Conservation (phyloP, 495 filamentous ascomycete species). For the Xylaria castorea region DNA sequence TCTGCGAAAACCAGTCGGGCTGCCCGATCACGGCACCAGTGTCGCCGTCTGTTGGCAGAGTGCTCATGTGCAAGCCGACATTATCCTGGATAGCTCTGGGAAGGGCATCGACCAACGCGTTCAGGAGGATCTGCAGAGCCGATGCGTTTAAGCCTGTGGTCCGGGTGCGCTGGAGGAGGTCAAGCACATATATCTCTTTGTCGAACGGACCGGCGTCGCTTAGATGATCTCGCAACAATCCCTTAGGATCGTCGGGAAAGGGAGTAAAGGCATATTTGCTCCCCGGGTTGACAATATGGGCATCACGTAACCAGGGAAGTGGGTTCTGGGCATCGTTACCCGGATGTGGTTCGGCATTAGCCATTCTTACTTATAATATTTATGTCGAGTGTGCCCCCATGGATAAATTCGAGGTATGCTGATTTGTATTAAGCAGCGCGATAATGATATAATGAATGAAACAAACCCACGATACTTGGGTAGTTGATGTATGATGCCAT, state of each 20-base stretch:
- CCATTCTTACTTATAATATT: not conserved
- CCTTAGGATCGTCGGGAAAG: not conserved
- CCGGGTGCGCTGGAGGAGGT: constrained; percentile 11
- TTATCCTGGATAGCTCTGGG: not conserved
- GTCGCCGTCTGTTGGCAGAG: not conserved
- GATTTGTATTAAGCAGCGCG: too few species aligned
- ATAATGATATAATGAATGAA: not conserved
- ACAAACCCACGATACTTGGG: not conserved
- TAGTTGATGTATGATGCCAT: not conserved
- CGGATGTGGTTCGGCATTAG: not conserved
- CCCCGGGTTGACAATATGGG: constrained; percentile 5
- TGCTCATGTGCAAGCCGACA: not conserved
- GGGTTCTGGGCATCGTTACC: not conserved
- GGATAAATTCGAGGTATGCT: not conserved
- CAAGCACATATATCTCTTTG: not conserved
- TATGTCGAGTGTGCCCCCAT: not conserved
- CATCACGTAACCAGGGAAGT: constrained; percentile 1
- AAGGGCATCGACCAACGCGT: not conserved
- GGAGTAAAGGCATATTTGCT: not conserved
- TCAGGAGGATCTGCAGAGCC: not conserved
- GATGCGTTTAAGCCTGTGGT: not conserved
- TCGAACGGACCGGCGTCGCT: not conserved
- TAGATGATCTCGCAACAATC: not conserved
- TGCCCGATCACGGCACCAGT: constrained; percentile 1
- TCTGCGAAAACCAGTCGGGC: constrained; percentile 5